A percentile compares a stretch with the other conserved stretches of the same genome.
Evolutionary conservation across 805 yeast species (phyloP).

Genomic region (Lachancea nothofagi): DNA sequence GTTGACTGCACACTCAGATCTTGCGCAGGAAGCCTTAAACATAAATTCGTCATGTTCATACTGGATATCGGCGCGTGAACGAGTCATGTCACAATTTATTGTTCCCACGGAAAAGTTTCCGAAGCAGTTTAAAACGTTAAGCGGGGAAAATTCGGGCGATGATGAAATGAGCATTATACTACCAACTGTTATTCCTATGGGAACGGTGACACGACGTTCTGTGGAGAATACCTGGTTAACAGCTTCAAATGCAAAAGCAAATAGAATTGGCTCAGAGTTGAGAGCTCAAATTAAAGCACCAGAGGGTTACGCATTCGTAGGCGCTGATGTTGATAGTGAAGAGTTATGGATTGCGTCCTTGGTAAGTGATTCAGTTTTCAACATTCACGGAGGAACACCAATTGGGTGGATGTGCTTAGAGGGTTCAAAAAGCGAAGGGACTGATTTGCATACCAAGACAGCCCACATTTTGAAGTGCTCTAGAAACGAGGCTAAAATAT

Average conservation of each 20-base stretch:
- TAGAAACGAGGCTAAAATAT: conserved; percentile 88
- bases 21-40: conserved; percentile 74
- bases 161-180: conserved; percentile 62
- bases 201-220: conserved; percentile 93
- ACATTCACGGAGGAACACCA: conserved; percentile 91
- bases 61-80: conserved; percentile 86
- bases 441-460: conserved; percentile 92
- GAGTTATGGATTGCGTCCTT: conserved; percentile 97
- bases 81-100: conserved; percentile 82
- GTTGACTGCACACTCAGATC: conserved; percentile 61
- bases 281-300: conserved; percentile 87
- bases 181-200: conserved; percentile 87
- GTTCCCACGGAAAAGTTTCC: conserved; percentile 44
- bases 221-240: conserved; percentile 98
- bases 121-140: conserved; percentile 19
- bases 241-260: conserved; percentile 86
- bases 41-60: conserved; percentile 78
- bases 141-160: conserved; percentile 11
- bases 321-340: conserved; percentile 98
- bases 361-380: conserved; percentile 86
- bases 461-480: conserved; percentile 84
- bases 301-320: conserved; percentile 82
- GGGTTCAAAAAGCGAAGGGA: conserved; percentile 85
- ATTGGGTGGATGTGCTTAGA: conserved; percentile 99
- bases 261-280: conserved; percentile 86